Base-by-base conservation (phyloP, 176 grass and related monocot species). In the Zoysia pacifica region DNA sequence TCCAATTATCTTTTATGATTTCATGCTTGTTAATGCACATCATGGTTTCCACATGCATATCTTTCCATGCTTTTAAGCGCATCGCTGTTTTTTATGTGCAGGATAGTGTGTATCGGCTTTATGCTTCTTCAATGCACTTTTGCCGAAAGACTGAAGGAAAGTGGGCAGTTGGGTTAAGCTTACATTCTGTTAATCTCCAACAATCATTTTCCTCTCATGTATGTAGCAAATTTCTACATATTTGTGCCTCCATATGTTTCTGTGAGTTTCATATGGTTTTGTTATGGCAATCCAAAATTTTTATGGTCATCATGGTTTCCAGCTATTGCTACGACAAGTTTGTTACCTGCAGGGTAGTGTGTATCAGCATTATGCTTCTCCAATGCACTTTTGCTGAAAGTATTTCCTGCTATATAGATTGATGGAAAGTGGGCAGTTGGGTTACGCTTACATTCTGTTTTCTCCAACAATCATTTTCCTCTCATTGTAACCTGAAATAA, bases 371-470 rank as follows among this genome's bases (percentile, higher is more conserved):
- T 62, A 11, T 62, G 59, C 59, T 35, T 10, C 7, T 62, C 11
- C 20, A 36, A 10, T 62, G 59, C 59, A 62, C 9, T 62, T 62
- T 62, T 35, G 59, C 59, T 3, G 59, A 62, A 62, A 62, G 59
- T 62, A 11, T 62, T 62, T 36, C 59, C 59, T 62, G 59, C 59
- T 36, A 62, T 64, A 93, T 1, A 8, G 73, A 86, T 13, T 28
- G 8, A 35, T 19, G 76, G 84, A 89, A 85, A 84, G 65, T 89
- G 90, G 90, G 90, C 90, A 92, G 90, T 92, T 89, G 90, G 90
- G 78, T 92, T 76, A 72, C 61, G 20, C 53, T 72, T 82, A 47
- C 54, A 28, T 62, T 69, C 5, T 88, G 72, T 67, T 82, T 90
- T 89, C 71, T 45, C 60, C 84, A 87, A 93, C 77, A 93, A 87